A percentile compares a stretch with the other conserved stretches of the same genome.
Evolutionary conservation across 2,329 filamentous ascomycete species (phyloP).

Genomic region (Rutstroemia sp.): DNA sequence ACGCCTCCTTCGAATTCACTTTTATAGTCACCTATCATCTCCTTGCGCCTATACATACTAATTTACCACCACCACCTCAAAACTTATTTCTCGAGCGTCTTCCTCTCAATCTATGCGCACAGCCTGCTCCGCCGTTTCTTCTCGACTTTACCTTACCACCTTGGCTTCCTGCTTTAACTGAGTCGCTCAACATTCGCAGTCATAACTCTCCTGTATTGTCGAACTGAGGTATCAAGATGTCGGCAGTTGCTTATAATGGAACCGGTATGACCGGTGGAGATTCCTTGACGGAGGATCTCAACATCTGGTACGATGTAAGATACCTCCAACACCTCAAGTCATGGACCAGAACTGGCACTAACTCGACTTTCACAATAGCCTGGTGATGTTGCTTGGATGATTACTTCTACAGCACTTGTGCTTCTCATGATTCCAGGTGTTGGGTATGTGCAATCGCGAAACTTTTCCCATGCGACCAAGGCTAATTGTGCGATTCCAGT

Average conservation of each 20-base stretch:
- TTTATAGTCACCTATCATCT: no score
- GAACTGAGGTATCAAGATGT: background rate
- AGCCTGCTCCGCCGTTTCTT: no score
- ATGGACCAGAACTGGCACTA: no score
- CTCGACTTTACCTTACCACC: no score
- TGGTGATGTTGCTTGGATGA: slow-evolving; percentile 81
- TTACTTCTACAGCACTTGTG: slow-evolving; percentile 74
- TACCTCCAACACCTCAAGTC: background rate
- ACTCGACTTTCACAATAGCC: slow-evolving; percentile 38
- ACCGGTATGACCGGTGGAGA: slow-evolving; percentile 52
- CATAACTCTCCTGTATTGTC: background rate
- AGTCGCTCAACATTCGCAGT: no score
- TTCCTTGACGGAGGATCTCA: slow-evolving; percentile 59
- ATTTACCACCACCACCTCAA: no score
- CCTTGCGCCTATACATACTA: no score
- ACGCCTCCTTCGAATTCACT: no score
- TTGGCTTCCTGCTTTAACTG: no score
- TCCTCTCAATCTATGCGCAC: no score
- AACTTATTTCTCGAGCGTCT: no score
- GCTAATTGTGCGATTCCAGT: slow-evolving; percentile 18
- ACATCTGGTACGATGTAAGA: slow-evolving; percentile 72
- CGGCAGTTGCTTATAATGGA: slow-evolving; percentile 41
- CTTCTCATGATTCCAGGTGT: slow-evolving; percentile 91
- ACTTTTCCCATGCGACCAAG: slow-evolving; percentile 10
- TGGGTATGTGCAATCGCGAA: slow-evolving; percentile 43